phyloP scores from a whole-genome alignment of 805 yeast species.

The Candida oleophila region DNA sequence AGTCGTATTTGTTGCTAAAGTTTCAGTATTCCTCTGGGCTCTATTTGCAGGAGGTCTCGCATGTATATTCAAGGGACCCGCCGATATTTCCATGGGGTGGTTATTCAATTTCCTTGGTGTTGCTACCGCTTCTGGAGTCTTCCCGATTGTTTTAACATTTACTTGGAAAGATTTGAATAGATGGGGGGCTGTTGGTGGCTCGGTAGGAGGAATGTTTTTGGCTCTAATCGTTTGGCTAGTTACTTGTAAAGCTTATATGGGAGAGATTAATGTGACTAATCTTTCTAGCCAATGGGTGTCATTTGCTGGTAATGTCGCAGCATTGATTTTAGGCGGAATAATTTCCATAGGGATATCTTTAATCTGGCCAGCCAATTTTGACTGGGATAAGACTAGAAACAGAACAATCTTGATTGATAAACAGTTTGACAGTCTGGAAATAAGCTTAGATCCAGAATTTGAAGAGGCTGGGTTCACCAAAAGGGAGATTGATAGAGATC shows the following conservation, averaged over 20 bases:
- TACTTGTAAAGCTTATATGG: constrained; percentile 32
- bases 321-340: constrained; percentile 36
- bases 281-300: constrained; percentile 39
- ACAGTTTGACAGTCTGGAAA: constrained; percentile 8
- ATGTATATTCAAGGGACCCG: constrained; percentile 23
- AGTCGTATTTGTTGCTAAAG: constrained; percentile 21
- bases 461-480: not conserved
- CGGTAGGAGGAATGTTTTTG: constrained; percentile 33
- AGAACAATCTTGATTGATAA: constrained; percentile 19
- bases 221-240: constrained; percentile 40
- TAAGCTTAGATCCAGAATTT: not conserved
- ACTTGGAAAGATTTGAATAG: constrained; percentile 33
- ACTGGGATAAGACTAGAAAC: constrained; percentile 31
- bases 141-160: constrained; percentile 21
- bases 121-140: constrained; percentile 25
- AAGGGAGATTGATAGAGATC: constrained; percentile 4
- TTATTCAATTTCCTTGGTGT: constrained; percentile 33
- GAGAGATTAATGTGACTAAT: constrained; percentile 32
- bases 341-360: constrained; percentile 27
- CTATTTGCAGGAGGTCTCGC: constrained; percentile 19
- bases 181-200: constrained; percentile 37
- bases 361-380: constrained; percentile 41
- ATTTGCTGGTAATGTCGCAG: constrained; percentile 39
- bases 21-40: constrained; percentile 21
- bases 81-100: constrained; percentile 33